Evolutionary conservation across 2,329 filamentous ascomycete species (phyloP).

Genomic region (Gaeumannomyces tritici): DNA sequence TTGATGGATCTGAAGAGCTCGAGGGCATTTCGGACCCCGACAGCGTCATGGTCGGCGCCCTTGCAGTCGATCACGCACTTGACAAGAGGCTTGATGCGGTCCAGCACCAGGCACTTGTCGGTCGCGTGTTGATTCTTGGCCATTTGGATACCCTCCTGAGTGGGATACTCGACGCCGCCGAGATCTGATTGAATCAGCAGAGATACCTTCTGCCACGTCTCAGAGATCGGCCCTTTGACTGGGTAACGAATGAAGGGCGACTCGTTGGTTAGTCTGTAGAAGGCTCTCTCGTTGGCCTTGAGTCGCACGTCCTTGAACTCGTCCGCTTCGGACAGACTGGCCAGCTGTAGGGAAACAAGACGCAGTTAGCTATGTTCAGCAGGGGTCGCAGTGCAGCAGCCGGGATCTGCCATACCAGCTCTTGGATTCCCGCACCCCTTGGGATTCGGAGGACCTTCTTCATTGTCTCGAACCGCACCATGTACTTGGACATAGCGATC

Average conservation of each 20-base stretch:
- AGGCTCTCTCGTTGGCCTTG: slow-evolving; percentile 55
- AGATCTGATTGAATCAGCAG: slow-evolving; percentile 70
- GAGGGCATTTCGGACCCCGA: slow-evolving; percentile 58
- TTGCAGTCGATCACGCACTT: slow-evolving; percentile 72
- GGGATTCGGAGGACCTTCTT: slow-evolving; percentile 55
- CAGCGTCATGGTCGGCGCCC: slow-evolving; percentile 43
- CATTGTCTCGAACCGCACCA: slow-evolving; percentile 74
- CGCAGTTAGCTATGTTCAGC: neutral
- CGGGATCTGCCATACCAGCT: slow-evolving; percentile 47
- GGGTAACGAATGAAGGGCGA: slow-evolving; percentile 59
- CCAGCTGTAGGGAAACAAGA: slow-evolving; percentile 39
- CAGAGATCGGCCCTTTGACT: slow-evolving; percentile 52
- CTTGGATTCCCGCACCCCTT: slow-evolving; percentile 48
- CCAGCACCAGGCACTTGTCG: slow-evolving; percentile 56
- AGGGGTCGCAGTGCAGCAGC: neutral
- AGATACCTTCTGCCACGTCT: slow-evolving; percentile 64
- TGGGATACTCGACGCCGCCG: slow-evolving; percentile 53
- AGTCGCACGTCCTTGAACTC: slow-evolving; percentile 69
- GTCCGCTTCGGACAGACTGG: slow-evolving; percentile 52
- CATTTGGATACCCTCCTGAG: slow-evolving; percentile 39
- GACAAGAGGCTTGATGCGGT: slow-evolving; percentile 58
- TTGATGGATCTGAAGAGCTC: slow-evolving; percentile 70
- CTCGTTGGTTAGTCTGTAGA: slow-evolving; percentile 66
- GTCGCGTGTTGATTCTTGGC: slow-evolving; percentile 45
- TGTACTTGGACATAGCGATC: slow-evolving; percentile 74